Evolutionary conservation across 2,329 filamentous ascomycete species (phyloP).

Genomic region (Pezicula radicicola): DNA sequence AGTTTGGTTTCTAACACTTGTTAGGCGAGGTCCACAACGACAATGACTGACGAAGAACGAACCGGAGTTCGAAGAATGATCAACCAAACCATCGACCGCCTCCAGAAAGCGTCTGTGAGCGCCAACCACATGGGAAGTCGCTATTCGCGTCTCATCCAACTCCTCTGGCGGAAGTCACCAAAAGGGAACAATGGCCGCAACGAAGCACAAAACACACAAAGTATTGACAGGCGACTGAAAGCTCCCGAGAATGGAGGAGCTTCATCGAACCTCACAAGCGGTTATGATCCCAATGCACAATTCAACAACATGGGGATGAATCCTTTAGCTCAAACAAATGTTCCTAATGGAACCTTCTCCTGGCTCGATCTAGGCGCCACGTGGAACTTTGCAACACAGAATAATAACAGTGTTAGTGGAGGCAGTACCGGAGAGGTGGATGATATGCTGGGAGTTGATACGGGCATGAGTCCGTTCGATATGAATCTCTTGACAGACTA

Average conservation of each 20-base stretch:
- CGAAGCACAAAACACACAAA: background rate
- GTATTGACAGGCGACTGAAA: background rate
- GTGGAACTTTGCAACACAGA: constrained; percentile 28
- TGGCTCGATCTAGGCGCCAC: constrained; percentile 28
- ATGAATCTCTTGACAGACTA: constrained; percentile 21
- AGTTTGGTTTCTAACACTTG: background rate
- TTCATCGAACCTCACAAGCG: background rate
- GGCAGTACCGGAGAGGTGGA: constrained; percentile 15
- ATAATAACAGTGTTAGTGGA: constrained; percentile 14
- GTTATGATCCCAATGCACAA: background rate
- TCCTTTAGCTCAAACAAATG: background rate
- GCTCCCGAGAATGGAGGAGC: background rate
- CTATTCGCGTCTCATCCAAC: constrained; percentile 57
- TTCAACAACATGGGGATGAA: constrained; percentile 3
- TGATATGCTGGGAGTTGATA: constrained; percentile 9
- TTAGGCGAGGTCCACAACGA: constrained; percentile 21
- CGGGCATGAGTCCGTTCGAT: constrained; percentile 15
- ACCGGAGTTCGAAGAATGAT: constrained; percentile 55
- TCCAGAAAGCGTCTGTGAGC: constrained; percentile 55
- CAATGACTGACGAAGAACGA: constrained; percentile 39
- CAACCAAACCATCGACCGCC: constrained; percentile 53
- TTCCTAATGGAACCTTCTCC: constrained; percentile 15
- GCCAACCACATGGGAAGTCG: constrained; percentile 58
- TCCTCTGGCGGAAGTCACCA: constrained; percentile 50
- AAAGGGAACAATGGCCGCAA: background rate